Evolutionary conservation across 192 early-diverging fungal genomes (phyloP), one percentile per base, ranked within the genome.

Genomic region (Coemansia sp.): DNA sequence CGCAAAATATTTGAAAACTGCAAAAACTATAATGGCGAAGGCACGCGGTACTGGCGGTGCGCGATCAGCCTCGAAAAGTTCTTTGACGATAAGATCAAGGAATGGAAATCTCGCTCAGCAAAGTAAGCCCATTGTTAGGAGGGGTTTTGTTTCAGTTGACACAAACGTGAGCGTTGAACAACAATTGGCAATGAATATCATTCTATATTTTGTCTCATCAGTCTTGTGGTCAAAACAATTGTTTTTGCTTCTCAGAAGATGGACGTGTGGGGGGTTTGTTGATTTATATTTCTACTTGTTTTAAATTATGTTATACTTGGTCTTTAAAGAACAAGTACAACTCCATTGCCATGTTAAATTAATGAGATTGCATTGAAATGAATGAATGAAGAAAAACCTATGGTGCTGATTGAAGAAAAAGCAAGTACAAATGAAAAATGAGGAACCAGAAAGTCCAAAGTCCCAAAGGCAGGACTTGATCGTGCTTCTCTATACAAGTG

Each of bases 1-100:
- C 84, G 85, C 77, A 93, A 93, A 80, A 98, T 99, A 15, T 96
- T 96, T 72, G 82, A 91, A 56, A 99, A 99, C 73, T 94, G 93
- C 72, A 83, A 88, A 62, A 84, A 83, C 11, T 99, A 98, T 75
- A 99, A 99, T 64, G 91, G 89, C 43, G 91, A 94, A 63, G 79
- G 85, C 23, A 93, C 93, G 4, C 83, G 83, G 38, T 97, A 96
- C 83, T 86, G 86, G 62, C 86, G 89, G 58, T 93, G 89, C 35
- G 93, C 93, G 5, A 87, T 77, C 56, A 72, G 76, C 32, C 70
- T 94, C 15, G 93, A 94, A 69, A 84, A 85, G 69, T 93, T 87
- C 45, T 94, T 92, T 75, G 84, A 85, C 50, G 88, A 94, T 50
- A 84, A 87, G 41, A 68, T 92, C 25, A 82, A 81, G 63, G 89